These are phyloP conservation scores for Pleurotus tuber-regium DNA, from an alignment of 768 basidiomycete genomes.

Conservation along the genomic window DNA sequence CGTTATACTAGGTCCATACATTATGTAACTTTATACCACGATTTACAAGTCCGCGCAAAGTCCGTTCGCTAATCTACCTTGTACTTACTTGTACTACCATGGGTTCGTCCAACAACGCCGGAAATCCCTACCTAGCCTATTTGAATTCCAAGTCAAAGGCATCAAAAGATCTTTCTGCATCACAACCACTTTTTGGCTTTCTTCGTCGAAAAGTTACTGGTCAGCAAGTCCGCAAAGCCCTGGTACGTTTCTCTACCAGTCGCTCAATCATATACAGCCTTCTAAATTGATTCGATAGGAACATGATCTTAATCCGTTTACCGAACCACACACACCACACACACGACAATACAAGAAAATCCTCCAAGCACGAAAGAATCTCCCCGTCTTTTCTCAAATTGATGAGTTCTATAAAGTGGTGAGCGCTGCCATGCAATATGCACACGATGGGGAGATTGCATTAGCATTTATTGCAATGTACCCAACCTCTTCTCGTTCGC, in stretches of 20 bases:
- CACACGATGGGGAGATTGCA: slow-evolving; percentile 41
- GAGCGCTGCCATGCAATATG: slow-evolving; percentile 35
- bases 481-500: slow-evolving; percentile 29
- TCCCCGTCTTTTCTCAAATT: slow-evolving; percentile 94
- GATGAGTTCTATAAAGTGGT: slow-evolving; percentile 88
- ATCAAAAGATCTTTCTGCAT: not conserved
- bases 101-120: too few relatives aligned
- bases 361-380: slow-evolving; percentile 75
- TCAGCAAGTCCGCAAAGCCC: slow-evolving; percentile 60
- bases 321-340: slow-evolving; percentile 57
- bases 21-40: too few relatives aligned
- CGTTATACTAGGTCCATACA: too few relatives aligned
- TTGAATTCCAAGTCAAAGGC: too few relatives aligned
- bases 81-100: too few relatives aligned
- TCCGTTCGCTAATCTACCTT: too few relatives aligned
- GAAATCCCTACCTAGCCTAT: too few relatives aligned
- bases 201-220: slow-evolving; percentile 67
- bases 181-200: slow-evolving; percentile 68
- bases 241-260: too few relatives aligned
- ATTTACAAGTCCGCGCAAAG: too few relatives aligned
- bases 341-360: slow-evolving; percentile 84
- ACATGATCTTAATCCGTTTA: slow-evolving; percentile 86
- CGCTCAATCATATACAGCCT: too few relatives aligned
- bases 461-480: slow-evolving; percentile 39
- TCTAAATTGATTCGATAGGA: slow-evolving; percentile 63